A percentile compares a stretch with the other conserved stretches of the same genome.
These are phyloP conservation scores for Russula vinacea DNA, from an alignment of 768 basidiomycete species.

Conservation along the genomic window DNA sequence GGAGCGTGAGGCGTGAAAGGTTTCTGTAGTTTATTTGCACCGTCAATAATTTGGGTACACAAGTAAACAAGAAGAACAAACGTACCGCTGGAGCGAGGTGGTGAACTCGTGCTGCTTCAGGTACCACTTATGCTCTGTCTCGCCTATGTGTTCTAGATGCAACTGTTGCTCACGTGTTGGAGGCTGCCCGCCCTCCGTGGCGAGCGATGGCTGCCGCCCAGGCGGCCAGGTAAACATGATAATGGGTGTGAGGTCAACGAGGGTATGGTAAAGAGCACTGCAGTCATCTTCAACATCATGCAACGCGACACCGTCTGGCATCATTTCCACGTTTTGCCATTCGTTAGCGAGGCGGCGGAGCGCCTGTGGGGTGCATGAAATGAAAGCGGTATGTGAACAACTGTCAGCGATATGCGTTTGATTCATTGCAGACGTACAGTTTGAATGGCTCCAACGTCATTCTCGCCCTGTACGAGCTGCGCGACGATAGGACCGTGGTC, in stretches of 20 bases:
- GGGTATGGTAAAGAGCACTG: conserved; percentile 1
- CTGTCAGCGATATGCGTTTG: not conserved
- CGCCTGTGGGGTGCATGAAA: not conserved
- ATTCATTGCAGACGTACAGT: conserved; percentile 1
- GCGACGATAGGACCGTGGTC: conserved; percentile 10
- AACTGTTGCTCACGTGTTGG: not conserved
- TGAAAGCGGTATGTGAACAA: not conserved
- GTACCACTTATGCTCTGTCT: conserved; percentile 21
- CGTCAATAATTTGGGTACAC: not conserved
- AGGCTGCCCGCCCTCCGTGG: conserved; percentile 21
- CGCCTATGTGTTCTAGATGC: conserved; percentile 13
- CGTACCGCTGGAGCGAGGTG: conserved; percentile 22
- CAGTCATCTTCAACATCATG: conserved; percentile 9
- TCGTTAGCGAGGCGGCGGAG: conserved; percentile 8
- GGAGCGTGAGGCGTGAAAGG: conserved; percentile 21
- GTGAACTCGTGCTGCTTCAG: conserved; percentile 27
- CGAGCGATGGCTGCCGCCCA: conserved; percentile 15
- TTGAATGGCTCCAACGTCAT: conserved; percentile 9
- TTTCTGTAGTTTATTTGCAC: conserved; percentile 5
- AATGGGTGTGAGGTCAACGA: conserved; percentile 13
- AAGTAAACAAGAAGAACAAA: not conserved
- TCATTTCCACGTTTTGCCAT: conserved; percentile 16
- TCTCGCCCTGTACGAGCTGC: conserved; percentile 5
- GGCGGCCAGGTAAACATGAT: conserved; percentile 18
- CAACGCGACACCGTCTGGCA: conserved; percentile 19